Base-by-base conservation (phyloP, 2,329 filamentous ascomycete genomes). In the Pseudopithomyces maydicus region DNA sequence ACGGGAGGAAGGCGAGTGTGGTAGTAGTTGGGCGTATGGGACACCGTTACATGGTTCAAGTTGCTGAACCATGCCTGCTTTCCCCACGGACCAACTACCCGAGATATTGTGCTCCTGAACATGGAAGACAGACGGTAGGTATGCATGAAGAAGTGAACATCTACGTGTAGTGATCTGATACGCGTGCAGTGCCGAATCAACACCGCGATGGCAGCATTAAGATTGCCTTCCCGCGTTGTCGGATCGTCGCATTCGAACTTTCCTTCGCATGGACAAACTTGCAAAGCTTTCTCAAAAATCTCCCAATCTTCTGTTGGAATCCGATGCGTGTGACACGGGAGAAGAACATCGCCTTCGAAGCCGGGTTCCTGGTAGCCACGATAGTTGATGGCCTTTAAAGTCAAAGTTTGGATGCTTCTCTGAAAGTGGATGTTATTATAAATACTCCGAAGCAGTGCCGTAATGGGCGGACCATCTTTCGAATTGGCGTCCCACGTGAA, bases 201-300 rank as follows among this genome's bases (percentile, higher is more conserved):
- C 12, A 49, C 35, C 3, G 33, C 46, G 17, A 49, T 49, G n/a
- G 33, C 46, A 14, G 46, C 46, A 12, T 49, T 49, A 14, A 49
- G n/a, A 17, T 49, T 49, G 4, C 46, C 46, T 14, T 49, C 46
- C 14, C 46, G 46, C 19, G 46, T 39, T 4, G 46, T 52, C 8
- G 38, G n/a, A 10, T 52, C 38, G n/a, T 42, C 39, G n/a, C 48
- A 52, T 29, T 42, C 26, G 17, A 26, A 36, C n/a, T 42, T 33
- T 14, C 33, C 39, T 42, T 42, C 48, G 23, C 36, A 43, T 19
- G 38, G 48, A n/a, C 38, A 52, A n/a, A 8, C 38, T 20, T 43
- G 26, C 12, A 52, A 14, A 10, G 48, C 48, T 11, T 52, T 43
- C n/a, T 52, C 48, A 17, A 52, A 52, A 36, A 52, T 35, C 23